Evolutionary conservation across 495 filamentous ascomycete genomes (phyloP).

Genomic region (Xylaria longipes): DNA sequence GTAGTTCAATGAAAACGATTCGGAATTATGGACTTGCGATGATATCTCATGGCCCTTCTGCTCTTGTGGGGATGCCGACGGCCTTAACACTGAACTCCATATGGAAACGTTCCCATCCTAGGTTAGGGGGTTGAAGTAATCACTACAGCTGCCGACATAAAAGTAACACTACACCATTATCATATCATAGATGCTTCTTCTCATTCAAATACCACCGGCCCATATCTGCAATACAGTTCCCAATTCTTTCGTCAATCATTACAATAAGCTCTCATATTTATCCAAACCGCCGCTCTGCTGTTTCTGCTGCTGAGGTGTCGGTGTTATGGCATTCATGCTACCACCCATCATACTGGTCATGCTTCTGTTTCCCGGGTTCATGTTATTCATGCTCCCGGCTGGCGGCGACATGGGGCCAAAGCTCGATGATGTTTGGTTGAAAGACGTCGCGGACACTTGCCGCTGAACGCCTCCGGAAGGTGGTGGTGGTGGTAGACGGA

Average conservation of each 20-base stretch:
- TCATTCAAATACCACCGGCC: not conserved
- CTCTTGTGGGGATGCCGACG: not conserved
- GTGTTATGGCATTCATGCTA: constrained; percentile 31
- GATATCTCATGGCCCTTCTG: too few relatives aligned
- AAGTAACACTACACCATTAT: not conserved
- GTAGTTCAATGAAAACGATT: too few relatives aligned
- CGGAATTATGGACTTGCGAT: too few relatives aligned
- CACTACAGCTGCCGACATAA: not conserved
- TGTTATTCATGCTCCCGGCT: constrained; percentile 33
- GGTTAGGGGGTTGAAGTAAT: not conserved
- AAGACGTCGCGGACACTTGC: constrained; percentile 27
- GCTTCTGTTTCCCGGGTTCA: constrained; percentile 34
- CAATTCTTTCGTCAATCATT: not conserved
- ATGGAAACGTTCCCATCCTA: not conserved
- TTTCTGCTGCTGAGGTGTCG: constrained; percentile 38
- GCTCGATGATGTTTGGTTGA: constrained; percentile 26
- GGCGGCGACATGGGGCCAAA: constrained; percentile 31
- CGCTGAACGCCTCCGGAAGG: constrained; percentile 41
- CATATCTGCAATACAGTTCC: not conserved
- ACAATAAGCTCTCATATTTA: constrained; percentile 9
- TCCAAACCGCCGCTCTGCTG: constrained; percentile 29
- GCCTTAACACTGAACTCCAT: not conserved
- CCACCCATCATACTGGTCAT: constrained; percentile 38
- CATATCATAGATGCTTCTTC: not conserved
- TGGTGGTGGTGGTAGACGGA: constrained; percentile 53